Conservation (phyloP, 306 rosid species). For the Sicyos edulis region DNA sequence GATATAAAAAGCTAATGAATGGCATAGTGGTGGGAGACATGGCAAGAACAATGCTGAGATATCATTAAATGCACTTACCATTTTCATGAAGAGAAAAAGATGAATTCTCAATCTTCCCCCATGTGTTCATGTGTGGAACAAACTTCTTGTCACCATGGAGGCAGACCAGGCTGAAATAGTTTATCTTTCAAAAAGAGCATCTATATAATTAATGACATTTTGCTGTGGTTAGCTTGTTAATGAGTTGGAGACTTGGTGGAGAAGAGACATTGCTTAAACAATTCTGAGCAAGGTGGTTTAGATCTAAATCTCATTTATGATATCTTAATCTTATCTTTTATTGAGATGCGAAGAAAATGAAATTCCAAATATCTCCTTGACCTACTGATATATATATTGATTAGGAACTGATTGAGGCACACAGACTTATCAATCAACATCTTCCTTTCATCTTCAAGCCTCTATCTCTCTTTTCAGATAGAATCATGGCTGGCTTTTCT, state of each 20-base stretch:
- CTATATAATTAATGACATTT: slow-evolving; percentile 2
- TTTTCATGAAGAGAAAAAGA: not conserved
- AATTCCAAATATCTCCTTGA: slow-evolving; percentile 33
- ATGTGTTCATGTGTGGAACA: slow-evolving; percentile 17
- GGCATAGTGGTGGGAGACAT: slow-evolving; percentile 18
- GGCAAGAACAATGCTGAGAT: slow-evolving; percentile 17
- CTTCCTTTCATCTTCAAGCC: slow-evolving; percentile 19
- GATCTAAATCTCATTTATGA: slow-evolving; percentile 33
- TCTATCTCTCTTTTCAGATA: not conserved
- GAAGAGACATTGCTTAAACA: too few relatives aligned
- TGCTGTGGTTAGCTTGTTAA: slow-evolving; percentile 4
- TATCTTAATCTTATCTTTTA: not conserved
- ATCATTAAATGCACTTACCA: slow-evolving; percentile 6
- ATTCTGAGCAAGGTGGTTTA: not conserved
- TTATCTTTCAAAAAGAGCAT: slow-evolving; percentile 3
- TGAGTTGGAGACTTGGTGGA: slow-evolving; percentile 28
- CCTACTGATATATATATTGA: slow-evolving; percentile 8
- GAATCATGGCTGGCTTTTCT: slow-evolving; percentile 34
- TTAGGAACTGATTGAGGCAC: slow-evolving; percentile 1
- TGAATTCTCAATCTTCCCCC: slow-evolving; percentile 12
- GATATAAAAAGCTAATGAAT: slow-evolving; percentile 2
- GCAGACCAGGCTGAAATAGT: slow-evolving; percentile 10
- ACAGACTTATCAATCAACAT: slow-evolving; percentile 5
- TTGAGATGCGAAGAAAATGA: slow-evolving; percentile 17
- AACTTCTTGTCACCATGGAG: slow-evolving; percentile 16